Conservation (phyloP, 2,329 filamentous ascomycete genomes). For the Blastomyces gilchristii region DNA sequence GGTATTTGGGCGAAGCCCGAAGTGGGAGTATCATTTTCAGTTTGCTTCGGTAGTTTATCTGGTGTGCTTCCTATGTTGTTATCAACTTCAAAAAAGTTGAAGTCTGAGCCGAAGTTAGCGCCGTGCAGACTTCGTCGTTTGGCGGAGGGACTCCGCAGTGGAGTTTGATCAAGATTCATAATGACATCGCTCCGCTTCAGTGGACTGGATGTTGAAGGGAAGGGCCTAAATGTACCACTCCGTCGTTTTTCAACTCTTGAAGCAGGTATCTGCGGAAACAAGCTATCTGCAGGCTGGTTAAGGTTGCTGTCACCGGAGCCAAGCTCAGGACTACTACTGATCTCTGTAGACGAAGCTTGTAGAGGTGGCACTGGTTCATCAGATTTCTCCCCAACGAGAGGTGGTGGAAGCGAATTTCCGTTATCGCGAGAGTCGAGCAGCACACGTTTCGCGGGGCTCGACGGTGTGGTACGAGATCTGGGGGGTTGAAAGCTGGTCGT, state of each 20-base stretch:
- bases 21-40: conserved; percentile 20
- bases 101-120: conserved; percentile 51
- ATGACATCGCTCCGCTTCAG: conserved; percentile 84
- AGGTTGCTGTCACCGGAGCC: conserved; percentile 20
- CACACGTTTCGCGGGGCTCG: conserved; percentile 70
- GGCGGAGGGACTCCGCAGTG: conserved; percentile 62
- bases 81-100: conserved; percentile 63
- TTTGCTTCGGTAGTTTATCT: conserved; percentile 1
- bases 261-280: conserved; percentile 19
- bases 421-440: conserved; percentile 60
- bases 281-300: conserved; percentile 20
- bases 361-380: conserved; percentile 7
- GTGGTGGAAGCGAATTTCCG: conserved; percentile 54
- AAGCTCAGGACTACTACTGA: conserved; percentile 4
- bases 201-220: conserved; percentile 61
- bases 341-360: conserved; percentile 7
- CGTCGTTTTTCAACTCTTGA: conserved; percentile 42
- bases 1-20: conserved; percentile 27
- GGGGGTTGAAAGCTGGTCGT: conserved; percentile 23
- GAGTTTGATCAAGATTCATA: conserved; percentile 71
- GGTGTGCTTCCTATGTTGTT: conserved; percentile 21
- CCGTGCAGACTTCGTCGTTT: conserved; percentile 84
- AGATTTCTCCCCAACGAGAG: conserved; percentile 20
- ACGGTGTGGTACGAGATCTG: conserved; percentile 60
- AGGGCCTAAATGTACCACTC: conserved; percentile 38